Base-by-base conservation (phyloP, 768 basidiomycete genomes). In the Candolleomyces eurysporus region DNA sequence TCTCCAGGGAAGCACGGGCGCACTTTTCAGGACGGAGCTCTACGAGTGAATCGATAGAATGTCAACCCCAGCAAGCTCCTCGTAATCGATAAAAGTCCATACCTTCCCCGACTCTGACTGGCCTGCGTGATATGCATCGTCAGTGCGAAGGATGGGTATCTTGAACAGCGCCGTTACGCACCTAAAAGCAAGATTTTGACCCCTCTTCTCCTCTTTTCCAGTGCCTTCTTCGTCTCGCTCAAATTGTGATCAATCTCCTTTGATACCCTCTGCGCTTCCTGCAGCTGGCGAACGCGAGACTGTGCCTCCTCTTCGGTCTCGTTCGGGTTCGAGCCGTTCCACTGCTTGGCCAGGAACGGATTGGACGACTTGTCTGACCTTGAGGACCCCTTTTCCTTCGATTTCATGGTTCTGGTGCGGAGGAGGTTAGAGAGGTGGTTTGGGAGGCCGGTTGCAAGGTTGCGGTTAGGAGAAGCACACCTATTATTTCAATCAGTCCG, bases 51-150 rank as follows among this genome's bases (percentile, higher is more conserved):
- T 22, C 54, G 36, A 61, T 7, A 17, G 22, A 59, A 30, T 4
- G 49, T 32, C 32, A 32, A 32, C 9, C 32, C 9, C 32, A 32
- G 32, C 32, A 4, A 32, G 32, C 5, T 32, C 32, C 32, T 32
- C 9, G 32, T 9, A 9, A 32, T 32, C 32, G 32, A 32, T 9
- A 9, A 32, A 32, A 9, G 4, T 14, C 61, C 73, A 8, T 30
- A 79, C 81, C 70, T 83, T 86, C 51, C 85, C 85, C 1, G 84
- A 85, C 70, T 85, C 84, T 5, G 84, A 81, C 73, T 86, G 85
- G 40, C 85, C 85, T 85, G 53, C 21, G 54, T 13, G 10, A 14
- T 11, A 43, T 5, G 36, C 54, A 39, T 9, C 13, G 39, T 49
- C 39, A 58, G 50, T 45, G 5, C 42, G n/a, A 16, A 39, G 30